Percentiles rank a stretch among this genome's conserved stretches.
These are phyloP conservation scores for Populus davidiana DNA, from an alignment of 345 rosid genomes.

Conservation along the genomic window DNA sequence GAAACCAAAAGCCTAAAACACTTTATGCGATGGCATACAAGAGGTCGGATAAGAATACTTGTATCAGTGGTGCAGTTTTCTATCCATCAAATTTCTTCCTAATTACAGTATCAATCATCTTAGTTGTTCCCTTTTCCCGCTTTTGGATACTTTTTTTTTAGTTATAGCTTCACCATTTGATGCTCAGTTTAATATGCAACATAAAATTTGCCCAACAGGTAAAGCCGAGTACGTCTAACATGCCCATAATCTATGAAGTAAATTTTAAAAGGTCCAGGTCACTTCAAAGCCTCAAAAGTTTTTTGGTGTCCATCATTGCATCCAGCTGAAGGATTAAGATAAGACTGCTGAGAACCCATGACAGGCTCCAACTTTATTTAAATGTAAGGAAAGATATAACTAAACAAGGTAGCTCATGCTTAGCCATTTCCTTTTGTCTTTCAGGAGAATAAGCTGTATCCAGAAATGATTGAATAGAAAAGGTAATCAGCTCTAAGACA, in stretches of 20 bases:
- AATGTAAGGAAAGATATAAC: neutral
- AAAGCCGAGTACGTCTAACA: too few relatives aligned
- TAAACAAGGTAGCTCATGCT: neutral
- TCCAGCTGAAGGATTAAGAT: neutral
- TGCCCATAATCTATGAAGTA: too few relatives aligned
- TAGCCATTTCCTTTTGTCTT: neutral
- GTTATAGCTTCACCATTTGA: neutral
- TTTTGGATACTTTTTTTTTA: too few relatives aligned
- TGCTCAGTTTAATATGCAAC: neutral
- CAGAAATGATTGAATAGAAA: neutral
- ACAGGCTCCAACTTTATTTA: neutral
- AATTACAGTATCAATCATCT: too few relatives aligned
- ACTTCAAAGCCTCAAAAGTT: neutral
- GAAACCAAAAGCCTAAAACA: neutral
- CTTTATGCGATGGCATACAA: too few relatives aligned
- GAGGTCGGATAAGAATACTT: neutral
- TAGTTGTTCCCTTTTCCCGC: too few relatives aligned
- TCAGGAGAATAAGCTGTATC: neutral
- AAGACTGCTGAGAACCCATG: neutral
- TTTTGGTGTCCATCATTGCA: neutral
- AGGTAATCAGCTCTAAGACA: neutral
- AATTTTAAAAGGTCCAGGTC: too few relatives aligned
- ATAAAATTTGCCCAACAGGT: neutral
- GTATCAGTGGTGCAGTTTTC: neutral
- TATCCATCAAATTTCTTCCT: neutral